These are phyloP conservation scores for Allantophomopsis cytisporea DNA, from an alignment of 2,329 filamentous ascomycete genomes.

Conservation along the genomic window DNA sequence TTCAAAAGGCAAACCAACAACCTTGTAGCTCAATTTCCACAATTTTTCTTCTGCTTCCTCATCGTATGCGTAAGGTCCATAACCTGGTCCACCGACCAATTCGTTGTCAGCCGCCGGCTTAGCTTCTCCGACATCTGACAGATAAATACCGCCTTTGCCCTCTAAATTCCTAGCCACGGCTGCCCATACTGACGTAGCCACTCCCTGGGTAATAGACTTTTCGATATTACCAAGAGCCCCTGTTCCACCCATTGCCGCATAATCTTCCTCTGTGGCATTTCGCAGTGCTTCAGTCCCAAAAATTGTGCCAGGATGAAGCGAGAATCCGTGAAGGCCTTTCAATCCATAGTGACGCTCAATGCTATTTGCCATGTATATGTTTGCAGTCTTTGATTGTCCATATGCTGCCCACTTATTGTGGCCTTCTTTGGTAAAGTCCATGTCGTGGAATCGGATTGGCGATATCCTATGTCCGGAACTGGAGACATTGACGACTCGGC, in stretches of 20 bases:
- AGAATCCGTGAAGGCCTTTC: slow-evolving; percentile 23
- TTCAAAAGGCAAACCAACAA: neutral
- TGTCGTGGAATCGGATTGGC: no score
- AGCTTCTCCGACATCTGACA: slow-evolving; percentile 23
- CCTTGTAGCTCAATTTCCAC: neutral
- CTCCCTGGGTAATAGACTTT: slow-evolving; percentile 10
- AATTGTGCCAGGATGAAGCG: slow-evolving; percentile 28
- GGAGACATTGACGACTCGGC: slow-evolving; percentile 30
- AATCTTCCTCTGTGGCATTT: no score
- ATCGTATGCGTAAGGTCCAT: neutral
- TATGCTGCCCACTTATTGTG: slow-evolving; percentile 19
- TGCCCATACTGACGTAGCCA: slow-evolving; percentile 25
- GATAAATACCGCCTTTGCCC: slow-evolving; percentile 30
- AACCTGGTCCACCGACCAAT: slow-evolving; percentile 1
- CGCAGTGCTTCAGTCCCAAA: neutral
- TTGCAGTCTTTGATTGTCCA: slow-evolving; percentile 28
- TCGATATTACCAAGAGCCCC: neutral
- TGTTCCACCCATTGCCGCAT: no score
- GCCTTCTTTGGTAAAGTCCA: slow-evolving; percentile 24
- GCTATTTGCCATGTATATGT: slow-evolving; percentile 29
- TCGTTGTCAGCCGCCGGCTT: no score
- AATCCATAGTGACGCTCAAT: slow-evolving; percentile 27
- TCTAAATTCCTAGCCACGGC: slow-evolving; percentile 14
- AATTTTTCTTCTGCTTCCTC: neutral
- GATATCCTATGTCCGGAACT: slow-evolving; percentile 30